Evolutionary conservation across 192 early-diverging fungal genomes (phyloP), one percentile per base, ranked within the genome.

Genomic region (Funneliformis geosporum): DNA sequence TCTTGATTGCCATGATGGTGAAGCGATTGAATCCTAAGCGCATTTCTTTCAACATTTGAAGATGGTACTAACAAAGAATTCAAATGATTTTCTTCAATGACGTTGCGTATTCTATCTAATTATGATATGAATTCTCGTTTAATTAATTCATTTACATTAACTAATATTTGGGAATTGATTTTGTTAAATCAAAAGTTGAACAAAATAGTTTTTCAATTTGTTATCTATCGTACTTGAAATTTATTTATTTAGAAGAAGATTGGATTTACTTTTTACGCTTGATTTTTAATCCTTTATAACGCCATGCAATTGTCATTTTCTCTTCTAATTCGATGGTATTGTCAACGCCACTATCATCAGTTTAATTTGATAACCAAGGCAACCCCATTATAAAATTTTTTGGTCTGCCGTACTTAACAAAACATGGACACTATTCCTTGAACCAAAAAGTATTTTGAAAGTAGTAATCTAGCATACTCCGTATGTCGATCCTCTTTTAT

Each of bases 241-340:
- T n/a, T n/a, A n/a, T n/a, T n/a, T n/a, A n/a, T n/a, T n/a, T n/a
- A n/a, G n/a, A n/a, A n/a, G 47, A 38, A 7, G 10, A 39, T 46
- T 65, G 14, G 12, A 39, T 2, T 83, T 12, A 85, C 60, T 60
- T 72, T 72, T 39, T 38, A 27, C 33, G 39, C 78, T 50, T 16
- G 72, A 81, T 81, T 55, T 95, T 95, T 76, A 97, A 71, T 50
- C 89, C 87, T 81, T 96, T 88, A 86, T 99, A 99, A 67, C 97
- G 84, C 97, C 97, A 99, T 1, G 97, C 97, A 73, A 99, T 98
- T 68, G 87, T 90, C 90, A 99, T 89, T 1, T 86, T 82, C 71
- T 94, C 93, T n/a, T 83, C 84, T 18, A 84, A 86, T 62, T 80
- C 23, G 70, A 33, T n/a, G 61, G 80, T 40, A 66, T 86, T 76